A percentile compares a stretch with the other conserved stretches of the same genome.
Conservation (phyloP, 1,284 basidiomycete genomes). For the Wolfiporia cocos region DNA sequence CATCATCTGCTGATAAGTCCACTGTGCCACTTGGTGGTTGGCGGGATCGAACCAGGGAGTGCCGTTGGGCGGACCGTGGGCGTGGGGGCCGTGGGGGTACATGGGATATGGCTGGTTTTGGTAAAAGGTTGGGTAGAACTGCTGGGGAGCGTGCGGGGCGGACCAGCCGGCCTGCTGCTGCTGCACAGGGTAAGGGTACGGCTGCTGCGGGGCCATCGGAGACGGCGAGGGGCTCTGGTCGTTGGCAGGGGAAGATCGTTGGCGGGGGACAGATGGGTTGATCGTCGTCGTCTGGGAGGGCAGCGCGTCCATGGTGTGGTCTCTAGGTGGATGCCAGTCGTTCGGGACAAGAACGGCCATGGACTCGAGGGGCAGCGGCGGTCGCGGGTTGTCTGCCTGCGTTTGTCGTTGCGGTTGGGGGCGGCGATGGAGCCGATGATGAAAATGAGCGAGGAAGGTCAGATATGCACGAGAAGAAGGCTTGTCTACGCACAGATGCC, state of each 20-base stretch:
- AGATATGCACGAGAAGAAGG: not conserved
- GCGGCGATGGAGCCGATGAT: not conserved
- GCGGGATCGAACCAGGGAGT: constrained; percentile 63
- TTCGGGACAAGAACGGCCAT: constrained; percentile 73
- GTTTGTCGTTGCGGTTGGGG: constrained; percentile 2
- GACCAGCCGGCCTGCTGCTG: constrained; percentile 52
- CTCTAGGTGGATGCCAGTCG: constrained; percentile 64
- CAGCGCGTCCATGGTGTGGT: constrained; percentile 53
- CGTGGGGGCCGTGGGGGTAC: constrained; percentile 38
- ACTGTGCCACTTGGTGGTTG: constrained; percentile 74
- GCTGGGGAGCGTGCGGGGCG: constrained; percentile 51
- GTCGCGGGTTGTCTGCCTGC: constrained; percentile 7
- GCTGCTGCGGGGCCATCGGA: constrained; percentile 25
- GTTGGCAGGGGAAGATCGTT: constrained; percentile 51
- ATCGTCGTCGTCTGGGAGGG: constrained; percentile 31
- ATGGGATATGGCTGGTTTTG: constrained; percentile 53
- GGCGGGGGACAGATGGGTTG: constrained; percentile 36
- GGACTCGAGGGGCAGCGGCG: constrained; percentile 32
- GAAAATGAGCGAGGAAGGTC: not conserved
- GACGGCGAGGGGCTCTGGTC: constrained; percentile 33
- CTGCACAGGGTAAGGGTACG: constrained; percentile 36
- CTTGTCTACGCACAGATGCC: constrained; percentile 1
- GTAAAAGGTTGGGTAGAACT: constrained; percentile 70
- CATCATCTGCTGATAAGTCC: constrained; percentile 87
- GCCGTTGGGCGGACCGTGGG: constrained; percentile 40